Conservation (phyloP, 495 filamentous ascomycete species). For the Amorphotheca resinae region DNA sequence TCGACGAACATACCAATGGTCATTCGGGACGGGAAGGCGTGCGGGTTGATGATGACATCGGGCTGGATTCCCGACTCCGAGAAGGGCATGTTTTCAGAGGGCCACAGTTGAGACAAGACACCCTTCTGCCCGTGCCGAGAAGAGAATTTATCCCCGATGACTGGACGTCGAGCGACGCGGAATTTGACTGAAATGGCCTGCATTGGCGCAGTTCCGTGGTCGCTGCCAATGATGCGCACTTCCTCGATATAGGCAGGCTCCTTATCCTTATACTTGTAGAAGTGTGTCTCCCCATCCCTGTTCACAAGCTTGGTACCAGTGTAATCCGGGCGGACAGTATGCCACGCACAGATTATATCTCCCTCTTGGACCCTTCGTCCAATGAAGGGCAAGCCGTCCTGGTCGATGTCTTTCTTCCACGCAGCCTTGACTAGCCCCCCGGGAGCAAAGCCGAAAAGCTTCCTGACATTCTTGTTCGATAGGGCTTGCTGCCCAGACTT, state of each 20-base stretch:
- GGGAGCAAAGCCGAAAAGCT: constrained; percentile 79
- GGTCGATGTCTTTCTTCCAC: constrained; percentile 58
- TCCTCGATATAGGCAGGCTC: constrained; percentile 86
- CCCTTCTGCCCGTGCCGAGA: constrained; percentile 97
- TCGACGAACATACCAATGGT: constrained; percentile 99
- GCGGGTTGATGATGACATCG: constrained; percentile 97
- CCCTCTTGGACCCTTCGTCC: constrained; percentile 66
- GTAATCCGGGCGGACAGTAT: constrained; percentile 73
- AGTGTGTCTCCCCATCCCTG: constrained; percentile 65
- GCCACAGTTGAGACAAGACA: constrained; percentile 96
- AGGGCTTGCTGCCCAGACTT: constrained; percentile 24
- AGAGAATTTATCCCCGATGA: constrained; percentile 98
- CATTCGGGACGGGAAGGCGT: constrained; percentile 99
- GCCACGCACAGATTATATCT: constrained; percentile 74
- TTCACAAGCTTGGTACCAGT: constrained; percentile 63
- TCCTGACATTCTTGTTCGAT: constrained; percentile 37
- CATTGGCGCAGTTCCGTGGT: constrained; percentile 66
- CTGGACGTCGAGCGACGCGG: constrained; percentile 75
- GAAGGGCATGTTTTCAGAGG: constrained; percentile 89
- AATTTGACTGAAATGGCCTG: constrained; percentile 85
- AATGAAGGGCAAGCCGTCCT: constrained; percentile 72
- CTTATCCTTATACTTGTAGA: constrained; percentile 81
- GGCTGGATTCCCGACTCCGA: constrained; percentile 94
- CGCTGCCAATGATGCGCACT: constrained; percentile 76
- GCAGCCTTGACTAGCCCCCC: constrained; percentile 47